Conservation (phyloP, 2,329 filamentous ascomycete species). For the Ophiocordyceps sinensis region DNA sequence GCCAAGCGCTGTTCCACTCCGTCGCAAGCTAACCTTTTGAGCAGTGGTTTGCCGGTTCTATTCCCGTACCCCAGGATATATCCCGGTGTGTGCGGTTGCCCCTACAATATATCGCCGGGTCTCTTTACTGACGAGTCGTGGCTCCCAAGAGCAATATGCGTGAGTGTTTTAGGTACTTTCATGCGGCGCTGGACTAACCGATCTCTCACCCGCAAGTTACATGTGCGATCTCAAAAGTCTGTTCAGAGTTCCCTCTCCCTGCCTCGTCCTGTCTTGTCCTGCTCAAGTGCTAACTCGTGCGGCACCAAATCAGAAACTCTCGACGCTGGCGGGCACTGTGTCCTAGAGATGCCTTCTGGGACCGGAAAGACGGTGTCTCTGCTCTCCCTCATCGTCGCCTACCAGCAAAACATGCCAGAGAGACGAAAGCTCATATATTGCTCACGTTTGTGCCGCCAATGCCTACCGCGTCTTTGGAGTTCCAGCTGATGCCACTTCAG, state of each 20-base stretch:
- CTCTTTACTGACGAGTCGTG: background rate
- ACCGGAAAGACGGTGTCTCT: conserved; percentile 96
- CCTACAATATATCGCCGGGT: background rate
- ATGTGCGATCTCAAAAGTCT: conserved; percentile 44
- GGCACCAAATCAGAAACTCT: conserved; percentile 46
- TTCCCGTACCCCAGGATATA: conserved; percentile 47
- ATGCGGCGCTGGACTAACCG: background rate
- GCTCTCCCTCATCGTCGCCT: conserved; percentile 87
- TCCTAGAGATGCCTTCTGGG: conserved; percentile 96
- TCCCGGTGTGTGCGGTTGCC: conserved; percentile 25
- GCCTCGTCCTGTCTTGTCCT: background rate
- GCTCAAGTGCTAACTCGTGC: background rate
- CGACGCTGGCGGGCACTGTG: conserved; percentile 87
- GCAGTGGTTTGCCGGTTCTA: conserved; percentile 39
- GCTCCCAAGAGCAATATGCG: conserved; percentile 36
- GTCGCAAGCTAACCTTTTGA: conserved; percentile 6
- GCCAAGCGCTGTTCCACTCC: background rate
- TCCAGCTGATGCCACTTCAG: conserved; percentile 16
- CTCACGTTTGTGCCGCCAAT: conserved; percentile 44
- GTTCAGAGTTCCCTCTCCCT: background rate
- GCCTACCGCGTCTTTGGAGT: no score
- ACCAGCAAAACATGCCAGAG: conserved; percentile 86
- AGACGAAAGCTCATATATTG: conserved; percentile 96
- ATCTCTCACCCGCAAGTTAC: conserved; percentile 22
- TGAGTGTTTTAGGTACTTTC: conserved; percentile 13